These are phyloP conservation scores for Pythium aphanidermatum DNA, from an alignment of 352 stramenopile species.

Conservation along the genomic window DNA sequence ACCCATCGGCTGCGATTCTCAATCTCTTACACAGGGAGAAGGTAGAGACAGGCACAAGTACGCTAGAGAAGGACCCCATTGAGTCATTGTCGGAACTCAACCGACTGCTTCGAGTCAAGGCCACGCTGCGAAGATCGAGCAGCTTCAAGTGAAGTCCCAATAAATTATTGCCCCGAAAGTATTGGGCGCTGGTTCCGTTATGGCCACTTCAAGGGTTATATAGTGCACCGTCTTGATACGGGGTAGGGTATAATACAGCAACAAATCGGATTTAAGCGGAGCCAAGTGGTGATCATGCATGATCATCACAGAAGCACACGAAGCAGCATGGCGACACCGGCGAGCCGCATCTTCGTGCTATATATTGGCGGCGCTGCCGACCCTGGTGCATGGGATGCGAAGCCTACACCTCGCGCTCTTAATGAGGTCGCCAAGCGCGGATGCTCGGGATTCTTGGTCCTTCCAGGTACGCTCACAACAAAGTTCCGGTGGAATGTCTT, in stretches of 20 bases:
- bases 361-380: constrained; percentile 6
- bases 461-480: constrained; percentile 23
- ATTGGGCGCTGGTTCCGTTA: too few species aligned
- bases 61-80: constrained; percentile 30
- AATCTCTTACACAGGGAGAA: constrained; percentile 18
- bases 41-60: constrained; percentile 8
- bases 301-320: too few species aligned
- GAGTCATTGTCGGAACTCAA: constrained; percentile 54
- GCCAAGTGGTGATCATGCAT: too few species aligned
- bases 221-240: too few species aligned
- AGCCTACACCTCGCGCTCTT: constrained; percentile 11
- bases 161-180: too few species aligned
- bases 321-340: constrained; percentile 21
- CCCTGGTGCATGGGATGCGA: too few species aligned
- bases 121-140: constrained; percentile 26
- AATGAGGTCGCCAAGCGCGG: constrained; percentile 41
- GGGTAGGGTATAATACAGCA: too few species aligned
- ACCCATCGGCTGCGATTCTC: constrained; percentile 17
- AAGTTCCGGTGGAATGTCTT: constrained; percentile 12
- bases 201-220: too few species aligned
- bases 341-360: constrained; percentile 19
- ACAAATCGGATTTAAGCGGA: too few species aligned
- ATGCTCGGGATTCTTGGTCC: constrained; percentile 47
- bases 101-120: constrained; percentile 47
- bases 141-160: constrained; percentile 20